A percentile compares a stretch with the other conserved stretches of the same genome.
Evolutionary conservation across 2,329 filamentous ascomycete genomes (phyloP).

Genomic region (Exophiala spinifera): DNA sequence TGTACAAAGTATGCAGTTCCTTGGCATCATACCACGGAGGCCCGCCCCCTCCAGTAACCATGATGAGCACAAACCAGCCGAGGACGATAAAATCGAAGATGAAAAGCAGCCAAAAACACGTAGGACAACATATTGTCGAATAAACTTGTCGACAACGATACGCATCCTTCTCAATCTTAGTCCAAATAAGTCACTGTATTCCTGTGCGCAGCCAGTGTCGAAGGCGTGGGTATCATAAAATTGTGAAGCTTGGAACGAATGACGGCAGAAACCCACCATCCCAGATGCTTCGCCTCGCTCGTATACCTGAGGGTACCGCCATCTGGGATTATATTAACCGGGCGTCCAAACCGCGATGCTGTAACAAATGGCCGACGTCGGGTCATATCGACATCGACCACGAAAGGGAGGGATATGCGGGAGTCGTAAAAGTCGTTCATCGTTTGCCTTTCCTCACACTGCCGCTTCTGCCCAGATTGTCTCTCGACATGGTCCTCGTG

Average conservation of each 20-base stretch:
- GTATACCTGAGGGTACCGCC: background rate
- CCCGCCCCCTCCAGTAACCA: background rate
- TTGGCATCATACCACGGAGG: background rate
- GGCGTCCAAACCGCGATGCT: constrained; percentile 4
- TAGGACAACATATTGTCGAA: no score
- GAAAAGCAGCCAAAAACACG: no score
- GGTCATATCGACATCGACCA: background rate
- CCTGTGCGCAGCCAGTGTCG: constrained; percentile 1
- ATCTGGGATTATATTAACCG: background rate
- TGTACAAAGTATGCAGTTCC: no score
- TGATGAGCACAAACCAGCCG: background rate
- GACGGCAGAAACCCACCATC: constrained; percentile 3
- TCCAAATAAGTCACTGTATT: background rate
- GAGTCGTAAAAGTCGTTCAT: constrained; percentile 19
- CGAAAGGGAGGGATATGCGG: constrained; percentile 3
- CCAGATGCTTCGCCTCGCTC: background rate
- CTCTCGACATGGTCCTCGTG: constrained; percentile 67
- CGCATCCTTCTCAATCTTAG: no score
- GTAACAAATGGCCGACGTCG: constrained; percentile 1
- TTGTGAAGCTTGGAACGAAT: constrained; percentile 1
- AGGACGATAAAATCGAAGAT: no score
- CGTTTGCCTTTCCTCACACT: constrained; percentile 27
- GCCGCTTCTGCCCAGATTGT: constrained; percentile 41
- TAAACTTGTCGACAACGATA: no score
- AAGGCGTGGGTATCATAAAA: constrained; percentile 19